Base-by-base conservation (phyloP, 129 eudicot species). In the Centrapalus pauciflorus region DNA sequence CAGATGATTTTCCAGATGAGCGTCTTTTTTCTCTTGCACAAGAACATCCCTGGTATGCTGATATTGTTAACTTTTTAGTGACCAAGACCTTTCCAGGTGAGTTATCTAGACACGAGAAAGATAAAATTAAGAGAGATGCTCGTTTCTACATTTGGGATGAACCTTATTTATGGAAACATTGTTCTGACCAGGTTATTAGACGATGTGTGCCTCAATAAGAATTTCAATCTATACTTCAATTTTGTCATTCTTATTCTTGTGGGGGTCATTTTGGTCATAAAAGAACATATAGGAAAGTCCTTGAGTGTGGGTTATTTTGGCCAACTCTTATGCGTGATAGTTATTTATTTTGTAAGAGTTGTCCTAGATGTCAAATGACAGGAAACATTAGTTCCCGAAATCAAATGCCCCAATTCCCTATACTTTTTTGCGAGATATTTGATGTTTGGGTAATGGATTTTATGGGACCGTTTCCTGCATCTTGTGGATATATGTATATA, bases 221-320 rank as follows among this genome's bases (percentile, higher is more conserved):
- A n/a, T n/a, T n/a, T n/a, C n/a, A n/a, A n/a, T n/a, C n/a, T n/a
- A n/a, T n/a, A n/a, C n/a, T n/a, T n/a, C n/a, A 14, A 7, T 64
- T 61, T 32, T 73, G 71, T 63, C 78, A 73, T 37, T 10, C 50
- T 0, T 32, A 25, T 32, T 70, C 66, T 29, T 32, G 69, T 50
- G 45, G 70, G 78, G n/a, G 78, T 21, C 78, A 73, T 25, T 63
- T 62, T 64, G 78, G 71, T 32, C 64, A 65, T 0, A 61, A 52
- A 55, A 16, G 71, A 33, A 62, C 71, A 6, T 43, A 64, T 14
- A 55, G 43, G 1, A 72, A 72, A 5, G 70, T 72, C 0, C 13
- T 72, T 0, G n/a, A n/a, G 54, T 60, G 6, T 21, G 70, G 64
- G 38, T 67, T 4, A n/a, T 61, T 61, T n/a, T 56, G 63, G 63